Base-by-base conservation (phyloP, 495 filamentous ascomycete species). In the Ramalina intermedia region DNA sequence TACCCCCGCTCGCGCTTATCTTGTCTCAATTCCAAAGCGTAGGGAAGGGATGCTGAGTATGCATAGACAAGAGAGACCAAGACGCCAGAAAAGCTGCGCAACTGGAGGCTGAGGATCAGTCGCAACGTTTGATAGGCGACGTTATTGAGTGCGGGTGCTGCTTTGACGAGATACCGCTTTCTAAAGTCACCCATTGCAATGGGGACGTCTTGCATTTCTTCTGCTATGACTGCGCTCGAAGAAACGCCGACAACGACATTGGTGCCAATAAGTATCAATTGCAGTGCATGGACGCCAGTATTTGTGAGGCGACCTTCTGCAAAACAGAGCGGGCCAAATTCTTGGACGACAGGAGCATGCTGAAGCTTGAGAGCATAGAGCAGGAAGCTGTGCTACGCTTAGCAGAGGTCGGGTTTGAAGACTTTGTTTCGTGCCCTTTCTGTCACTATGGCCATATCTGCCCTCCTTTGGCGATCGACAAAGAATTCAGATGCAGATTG, bases 361-460 rank as follows among this genome's bases (percentile, higher is more conserved):
- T 76, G 1, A 71, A 66, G 48, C 63, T 94, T 2, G 82, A 84
- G 14, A 68, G 72, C 17, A 69, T 87, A 41, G 81, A 89, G 56
- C 77, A 82, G 57, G 73, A 84, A 48, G 74, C 80, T 20, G 74
- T 73, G 26, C 68, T 94, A 20, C 70, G 75, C 24, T 63, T 73
- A 55, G 81, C 84, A 2, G 37, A 36, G 17, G 44, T 20, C 8
- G 72, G 73, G 12, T 72, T 86, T 41, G 74, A 83, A 26, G 74
- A 75, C 38, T 74, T 87, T 37, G 79, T 70, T 47, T 72, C 64
- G 6, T 94, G 87, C 53, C 87, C 87, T 1, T 90, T 89, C 61
- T 94, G 87, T 62, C 77, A 82, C 23, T 93, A 76, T 64, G 85
- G 82, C 37, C 84, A 78, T 11, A 80, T 85, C 23, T 82, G 74